Base-by-base conservation (phyloP, 768 basidiomycete genomes). In the Suillus luteus region DNA sequence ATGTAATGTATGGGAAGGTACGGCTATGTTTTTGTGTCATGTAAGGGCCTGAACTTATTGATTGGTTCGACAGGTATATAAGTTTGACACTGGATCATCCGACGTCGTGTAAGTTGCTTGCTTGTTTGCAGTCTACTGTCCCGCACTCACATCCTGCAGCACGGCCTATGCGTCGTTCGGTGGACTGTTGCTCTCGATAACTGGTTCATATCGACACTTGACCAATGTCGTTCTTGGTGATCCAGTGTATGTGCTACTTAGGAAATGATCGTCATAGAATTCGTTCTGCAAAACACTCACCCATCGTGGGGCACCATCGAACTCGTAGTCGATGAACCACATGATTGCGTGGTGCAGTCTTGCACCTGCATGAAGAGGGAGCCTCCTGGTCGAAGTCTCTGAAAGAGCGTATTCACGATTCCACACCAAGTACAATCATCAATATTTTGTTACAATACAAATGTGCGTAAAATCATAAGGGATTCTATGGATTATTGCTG, bases 1-100 rank as follows among this genome's bases (percentile, higher is more conserved):
- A 99, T 81, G 96, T 99, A 68, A 98, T 98, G 95, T 95, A 93
- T 75, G 96, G 96, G 38, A 99, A 96, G 88, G 95, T 96, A 67
- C 64, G 67, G 12, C 38, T 52, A 49, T 54, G 66, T 55, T 33
- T 12, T 62, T 33, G 5, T 27, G 44, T 49, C 41, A 62, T 11
- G 22, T 46, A 24, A 27, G 44, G 31, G 38, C 59, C 40, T 55
- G 38, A 61, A 59, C 64, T 44, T 57, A 46, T 67, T 59, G 60
- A 60, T 64, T 24, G n/a, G 58, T 59, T 17, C 7, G 27, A 19
- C 22, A 24, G 41, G 55, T 52, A 51, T 62, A 37, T 37, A 35
- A 43, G n/a, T 52, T 54, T 48, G 44, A 44, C 24, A n/a, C 31
- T 46, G 27, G 44, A 41, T 63, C 35, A 12, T 48, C 46, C 17